Evolutionary conservation across 106 monocot genomes (phyloP), one percentile per base, ranked within the genome.

Genomic region (Acanthochlamys bracteata): DNA sequence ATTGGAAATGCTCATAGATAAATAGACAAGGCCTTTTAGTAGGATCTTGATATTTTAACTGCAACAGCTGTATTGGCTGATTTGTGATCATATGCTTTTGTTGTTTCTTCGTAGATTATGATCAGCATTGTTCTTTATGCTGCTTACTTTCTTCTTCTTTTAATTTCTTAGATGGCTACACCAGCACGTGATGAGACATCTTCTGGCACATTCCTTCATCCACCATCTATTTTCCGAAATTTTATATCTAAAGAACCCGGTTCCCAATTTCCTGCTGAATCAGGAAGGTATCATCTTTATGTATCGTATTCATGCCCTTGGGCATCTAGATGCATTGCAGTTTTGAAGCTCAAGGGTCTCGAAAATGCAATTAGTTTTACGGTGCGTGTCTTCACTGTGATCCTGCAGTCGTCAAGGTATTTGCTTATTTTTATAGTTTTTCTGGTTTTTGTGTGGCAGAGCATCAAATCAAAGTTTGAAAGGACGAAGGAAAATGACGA

Each of bases 221-320:
- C 84, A n/a, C 64, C 93, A 21, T 86, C 93, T 51, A 83, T 76
- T 7, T 94, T 94, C 45, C 83, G 89, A 19, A 81, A 81, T 71
- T 80, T 82, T 45, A 80, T 95, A 46, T 90, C 87, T 7, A 79
- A 64, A 67, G 85, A 96, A 20, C 62, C 60, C 52, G 55, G 61
- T 10, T 78, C 88, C 10, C 82, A 72, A 24, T 96, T 96, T 66
- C 80, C 90, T 69, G 84, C 94, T 59, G 88, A 83, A 80, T 62
- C 82, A 16, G 90, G 90, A 71, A 79, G 95, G 69, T 96, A 96
- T 67, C 90, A 96, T 78, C 73, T 96, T 12, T 96, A 96, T 66
- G 66, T 90, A 58, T 90, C 95, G 43, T 96, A 90, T 76, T 86
- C 87, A 45, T 96, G 96, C 69, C 96, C 96, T 45, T 96, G 96